phyloP scores from a whole-genome alignment of 2,329 filamentous ascomycete genomes.

The Monilinia fructigena region DNA sequence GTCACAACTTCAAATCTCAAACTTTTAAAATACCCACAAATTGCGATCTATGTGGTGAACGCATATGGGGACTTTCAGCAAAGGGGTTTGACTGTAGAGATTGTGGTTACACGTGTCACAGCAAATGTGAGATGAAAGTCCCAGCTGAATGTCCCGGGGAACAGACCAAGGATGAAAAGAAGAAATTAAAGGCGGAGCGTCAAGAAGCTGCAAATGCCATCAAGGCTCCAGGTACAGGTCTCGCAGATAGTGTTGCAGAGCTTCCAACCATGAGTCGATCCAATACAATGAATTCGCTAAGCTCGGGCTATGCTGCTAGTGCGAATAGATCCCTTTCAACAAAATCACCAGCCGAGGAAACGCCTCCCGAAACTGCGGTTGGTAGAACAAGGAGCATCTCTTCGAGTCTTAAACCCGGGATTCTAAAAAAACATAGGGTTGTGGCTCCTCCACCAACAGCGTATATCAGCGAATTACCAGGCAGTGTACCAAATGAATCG shows the following conservation, averaged over 20 bases:
- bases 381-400: constrained; percentile 25
- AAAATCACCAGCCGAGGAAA: constrained; percentile 53
- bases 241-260: constrained; percentile 55
- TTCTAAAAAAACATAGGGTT: constrained; percentile 62
- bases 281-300: constrained; percentile 84
- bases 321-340: constrained; percentile 71
- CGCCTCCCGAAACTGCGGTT: constrained; percentile 41
- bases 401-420: constrained; percentile 32
- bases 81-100: constrained; percentile 96
- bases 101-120: constrained; percentile 97
- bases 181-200: constrained; percentile 83
- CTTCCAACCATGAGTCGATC: constrained; percentile 69
- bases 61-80: constrained; percentile 94
- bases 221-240: constrained; percentile 32
- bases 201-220: constrained; percentile 69
- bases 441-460: constrained; percentile 83
- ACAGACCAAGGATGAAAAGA: constrained; percentile 89
- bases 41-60: constrained; percentile 92
- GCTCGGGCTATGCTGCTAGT: constrained; percentile 81
- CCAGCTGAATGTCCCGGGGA: constrained; percentile 94
- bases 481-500: constrained; percentile 47
- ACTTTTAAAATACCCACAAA: constrained; percentile 99
- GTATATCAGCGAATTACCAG: constrained; percentile 70
- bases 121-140: constrained; percentile 99
- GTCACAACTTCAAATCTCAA: constrained; percentile 97